phyloP scores from a whole-genome alignment of 1,284 basidiomycete species.

The Xanthoconium separans region DNA sequence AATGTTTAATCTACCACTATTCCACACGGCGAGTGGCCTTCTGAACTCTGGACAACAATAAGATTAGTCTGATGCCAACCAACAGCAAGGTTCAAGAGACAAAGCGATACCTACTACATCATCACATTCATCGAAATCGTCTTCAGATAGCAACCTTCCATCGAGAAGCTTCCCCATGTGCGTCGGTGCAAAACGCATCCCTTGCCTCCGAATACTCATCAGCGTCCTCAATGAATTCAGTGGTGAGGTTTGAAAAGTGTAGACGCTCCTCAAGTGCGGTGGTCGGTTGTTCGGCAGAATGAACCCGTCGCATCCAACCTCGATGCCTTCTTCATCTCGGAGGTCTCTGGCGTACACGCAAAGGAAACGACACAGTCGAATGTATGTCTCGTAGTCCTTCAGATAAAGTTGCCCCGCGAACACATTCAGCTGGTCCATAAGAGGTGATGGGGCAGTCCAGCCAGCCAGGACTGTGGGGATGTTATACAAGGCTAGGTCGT shows the following conservation, averaged over 20 bases:
- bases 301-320: constrained; percentile 37
- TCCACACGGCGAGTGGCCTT: no score
- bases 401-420: constrained; percentile 35
- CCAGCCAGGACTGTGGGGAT: constrained; percentile 28
- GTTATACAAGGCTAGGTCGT: constrained; percentile 38
- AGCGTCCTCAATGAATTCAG: constrained; percentile 33
- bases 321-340: constrained; percentile 5
- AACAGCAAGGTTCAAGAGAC: neutral
- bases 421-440: constrained; percentile 40
- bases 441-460: constrained; percentile 19
- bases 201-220: constrained; percentile 40
- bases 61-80: no score
- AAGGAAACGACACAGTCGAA: constrained; percentile 36
- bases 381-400: constrained; percentile 34
- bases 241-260: constrained; percentile 26
- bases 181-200: constrained; percentile 36
- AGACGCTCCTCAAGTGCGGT: constrained; percentile 4
- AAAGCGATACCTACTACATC: constrained; percentile 4
- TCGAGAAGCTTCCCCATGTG: constrained; percentile 45
- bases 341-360: constrained; percentile 33
- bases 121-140: constrained; percentile 25
- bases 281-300: constrained; percentile 26
- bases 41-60: no score
- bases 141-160: constrained; percentile 27
- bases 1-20: no score